Conservation (phyloP, 768 basidiomycete species). For the Holtermannia corniformis region DNA sequence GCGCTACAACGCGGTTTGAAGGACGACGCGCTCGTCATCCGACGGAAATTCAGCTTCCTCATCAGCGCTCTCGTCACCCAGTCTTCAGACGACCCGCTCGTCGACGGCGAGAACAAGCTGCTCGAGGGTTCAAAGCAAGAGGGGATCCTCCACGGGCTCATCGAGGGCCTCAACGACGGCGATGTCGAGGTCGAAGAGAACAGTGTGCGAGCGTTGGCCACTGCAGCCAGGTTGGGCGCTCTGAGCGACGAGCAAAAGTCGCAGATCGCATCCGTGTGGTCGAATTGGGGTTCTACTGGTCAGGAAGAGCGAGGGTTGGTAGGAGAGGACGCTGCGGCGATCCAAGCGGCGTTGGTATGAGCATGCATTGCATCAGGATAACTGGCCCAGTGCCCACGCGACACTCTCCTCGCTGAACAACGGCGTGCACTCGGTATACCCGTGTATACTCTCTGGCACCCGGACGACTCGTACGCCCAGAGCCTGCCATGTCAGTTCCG, state of each 20-base stretch:
- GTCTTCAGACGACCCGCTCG: not conserved
- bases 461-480: slow-evolving; percentile 23
- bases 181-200: slow-evolving; percentile 33
- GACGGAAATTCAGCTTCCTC: slow-evolving; percentile 40
- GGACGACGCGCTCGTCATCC: slow-evolving; percentile 30
- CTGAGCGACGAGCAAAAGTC: slow-evolving; percentile 12
- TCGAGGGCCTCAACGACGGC: slow-evolving; percentile 10
- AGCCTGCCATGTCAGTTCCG: slow-evolving; percentile 5
- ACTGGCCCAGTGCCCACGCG: slow-evolving; percentile 27
- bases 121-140: slow-evolving; percentile 17
- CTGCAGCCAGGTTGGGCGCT: slow-evolving; percentile 15
- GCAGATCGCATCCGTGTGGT: slow-evolving; percentile 10
- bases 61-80: slow-evolving; percentile 36
- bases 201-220: slow-evolving; percentile 18
- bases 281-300: slow-evolving; percentile 11
- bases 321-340: slow-evolving; percentile 13
- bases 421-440: slow-evolving; percentile 8
- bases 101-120: slow-evolving; percentile 1
- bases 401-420: slow-evolving; percentile 29
- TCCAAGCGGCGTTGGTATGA: not conserved
- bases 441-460: slow-evolving; percentile 16
- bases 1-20: slow-evolving; percentile 23
- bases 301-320: slow-evolving; percentile 15
- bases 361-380: not conserved
- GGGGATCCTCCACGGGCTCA: slow-evolving; percentile 12